These are phyloP conservation scores for Thuidium tamariscinum DNA, from an alignment of 225 moss, liverwort and hornwort genomes.

Conservation along the genomic window DNA sequence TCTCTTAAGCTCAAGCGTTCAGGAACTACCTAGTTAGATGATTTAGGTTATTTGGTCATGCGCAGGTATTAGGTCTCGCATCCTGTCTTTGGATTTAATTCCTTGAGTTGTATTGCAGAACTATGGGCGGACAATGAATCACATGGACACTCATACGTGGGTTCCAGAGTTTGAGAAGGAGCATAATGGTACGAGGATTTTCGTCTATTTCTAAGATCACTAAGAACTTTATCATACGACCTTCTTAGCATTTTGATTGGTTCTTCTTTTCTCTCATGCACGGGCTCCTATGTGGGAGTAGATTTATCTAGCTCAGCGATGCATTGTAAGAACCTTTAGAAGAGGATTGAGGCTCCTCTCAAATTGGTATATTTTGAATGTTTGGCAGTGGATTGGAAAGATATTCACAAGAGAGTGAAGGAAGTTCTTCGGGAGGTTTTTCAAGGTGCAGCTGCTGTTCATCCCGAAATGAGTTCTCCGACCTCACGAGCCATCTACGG, in stretches of 20 bases:
- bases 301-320: neutral
- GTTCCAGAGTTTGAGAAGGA: slow-evolving; percentile 92
- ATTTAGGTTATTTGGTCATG: neutral
- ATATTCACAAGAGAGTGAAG: slow-evolving; percentile 77
- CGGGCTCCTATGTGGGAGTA: neutral
- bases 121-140: slow-evolving; percentile 71
- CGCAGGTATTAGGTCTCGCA: neutral
- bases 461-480: slow-evolving; percentile 82
- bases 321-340: neutral
- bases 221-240: neutral
- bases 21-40: neutral
- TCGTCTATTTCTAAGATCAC: neutral
- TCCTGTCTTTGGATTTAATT: neutral
- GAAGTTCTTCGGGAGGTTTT: slow-evolving; percentile 57
- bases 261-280: neutral
- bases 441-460: slow-evolving; percentile 62
- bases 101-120: slow-evolving; percentile 46
- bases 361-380: neutral
- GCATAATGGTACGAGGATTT: slow-evolving; percentile 53
- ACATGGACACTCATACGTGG: slow-evolving; percentile 76
- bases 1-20: neutral
- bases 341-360: neutral
- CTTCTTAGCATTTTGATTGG: neutral
- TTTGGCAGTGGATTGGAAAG: slow-evolving; percentile 69
- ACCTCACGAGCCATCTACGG: slow-evolving; percentile 89